Conservation (phyloP, 2,329 filamentous ascomycete species). For the Fusarium bulbicola region DNA sequence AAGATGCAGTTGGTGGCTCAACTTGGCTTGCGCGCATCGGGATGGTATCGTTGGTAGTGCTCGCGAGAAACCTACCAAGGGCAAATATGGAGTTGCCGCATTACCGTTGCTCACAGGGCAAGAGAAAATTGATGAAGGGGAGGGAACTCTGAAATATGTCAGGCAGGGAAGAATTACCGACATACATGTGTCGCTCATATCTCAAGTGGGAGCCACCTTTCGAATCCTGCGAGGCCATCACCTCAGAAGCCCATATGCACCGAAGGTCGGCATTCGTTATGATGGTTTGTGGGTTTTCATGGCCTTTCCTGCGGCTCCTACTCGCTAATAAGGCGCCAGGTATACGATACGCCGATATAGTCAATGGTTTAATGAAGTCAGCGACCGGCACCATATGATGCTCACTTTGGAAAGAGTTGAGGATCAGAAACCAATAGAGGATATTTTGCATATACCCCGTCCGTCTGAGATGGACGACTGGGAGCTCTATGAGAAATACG, state of each 20-base stretch:
- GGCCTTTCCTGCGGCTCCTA: neutral
- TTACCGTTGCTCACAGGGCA: slow-evolving; percentile 62
- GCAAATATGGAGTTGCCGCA: slow-evolving; percentile 55
- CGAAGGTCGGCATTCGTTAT: slow-evolving; percentile 62
- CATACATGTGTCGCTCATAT: slow-evolving; percentile 60
- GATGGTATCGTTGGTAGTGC: slow-evolving; percentile 62
- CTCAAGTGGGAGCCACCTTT: slow-evolving; percentile 58
- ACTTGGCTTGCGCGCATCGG: slow-evolving; percentile 63
- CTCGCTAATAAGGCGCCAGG: slow-evolving; percentile 44
- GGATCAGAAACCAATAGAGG: slow-evolving; percentile 53
- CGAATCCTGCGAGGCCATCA: slow-evolving; percentile 62
- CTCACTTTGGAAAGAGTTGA: slow-evolving; percentile 57
- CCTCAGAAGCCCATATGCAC: slow-evolving; percentile 62
- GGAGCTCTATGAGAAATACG: slow-evolving; percentile 58
- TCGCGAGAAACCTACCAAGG: slow-evolving; percentile 56
- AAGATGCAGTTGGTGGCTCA: slow-evolving; percentile 64
- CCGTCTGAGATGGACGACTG: slow-evolving; percentile 68
- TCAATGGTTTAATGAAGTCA: slow-evolving; percentile 41
- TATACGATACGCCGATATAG: slow-evolving; percentile 61
- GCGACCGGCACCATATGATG: slow-evolving; percentile 53
- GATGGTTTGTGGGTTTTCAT: slow-evolving; percentile 61
- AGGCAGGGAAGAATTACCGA: slow-evolving; percentile 54
- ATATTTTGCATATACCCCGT: slow-evolving; percentile 56
- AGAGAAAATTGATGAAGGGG: slow-evolving; percentile 53
- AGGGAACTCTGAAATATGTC: slow-evolving; percentile 53